These are phyloP conservation scores for Leccinum truebloodii DNA, from an alignment of 768 basidiomycete species.

Conservation along the genomic window DNA sequence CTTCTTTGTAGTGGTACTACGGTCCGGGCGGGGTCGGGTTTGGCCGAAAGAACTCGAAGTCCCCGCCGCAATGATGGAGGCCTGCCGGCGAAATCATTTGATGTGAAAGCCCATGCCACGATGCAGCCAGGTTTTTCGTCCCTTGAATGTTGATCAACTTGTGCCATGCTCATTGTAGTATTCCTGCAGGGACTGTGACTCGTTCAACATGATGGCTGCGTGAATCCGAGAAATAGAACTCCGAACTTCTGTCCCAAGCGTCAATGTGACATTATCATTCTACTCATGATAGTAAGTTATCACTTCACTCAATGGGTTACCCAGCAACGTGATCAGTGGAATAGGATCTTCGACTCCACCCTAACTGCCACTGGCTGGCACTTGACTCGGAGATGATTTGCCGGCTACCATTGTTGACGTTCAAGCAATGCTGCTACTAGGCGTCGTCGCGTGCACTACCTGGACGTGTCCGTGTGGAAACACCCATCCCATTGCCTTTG, in stretches of 20 bases:
- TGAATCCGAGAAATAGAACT: background rate
- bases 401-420: background rate
- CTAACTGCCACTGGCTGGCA: background rate
- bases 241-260: background rate
- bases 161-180: background rate
- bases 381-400: background rate
- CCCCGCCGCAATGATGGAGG: too few species aligned
- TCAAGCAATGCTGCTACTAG: background rate
- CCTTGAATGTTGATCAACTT: background rate
- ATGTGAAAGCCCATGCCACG: background rate
- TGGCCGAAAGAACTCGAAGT: background rate
- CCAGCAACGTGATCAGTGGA: background rate
- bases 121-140: background rate
- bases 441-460: background rate
- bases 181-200: background rate
- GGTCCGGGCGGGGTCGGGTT: too few species aligned
- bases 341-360: background rate
- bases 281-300: background rate
- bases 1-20: too few species aligned
- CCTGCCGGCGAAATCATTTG: too few species aligned
- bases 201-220: background rate
- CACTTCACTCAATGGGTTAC: background rate
- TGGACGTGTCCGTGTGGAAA: conserved; percentile 18
- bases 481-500: conserved; percentile 22
- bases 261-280: too few species aligned